Evolutionary conservation across 768 basidiomycete species (phyloP).

Genomic region (Trametes cingulata): DNA sequence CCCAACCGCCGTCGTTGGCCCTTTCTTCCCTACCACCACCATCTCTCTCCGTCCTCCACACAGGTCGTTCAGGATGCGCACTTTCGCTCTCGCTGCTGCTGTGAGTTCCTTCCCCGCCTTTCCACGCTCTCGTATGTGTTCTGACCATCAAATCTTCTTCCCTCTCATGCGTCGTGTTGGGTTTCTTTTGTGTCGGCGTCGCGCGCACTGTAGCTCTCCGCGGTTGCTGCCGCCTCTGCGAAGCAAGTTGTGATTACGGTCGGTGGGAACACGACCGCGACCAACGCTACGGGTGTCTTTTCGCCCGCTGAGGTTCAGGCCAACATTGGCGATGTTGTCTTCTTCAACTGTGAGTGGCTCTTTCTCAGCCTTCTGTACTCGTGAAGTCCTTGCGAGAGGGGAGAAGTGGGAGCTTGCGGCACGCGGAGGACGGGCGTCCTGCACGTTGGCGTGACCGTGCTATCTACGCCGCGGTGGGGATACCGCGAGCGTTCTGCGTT

Average conservation of each 20-base stretch:
- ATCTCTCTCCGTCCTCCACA: slow-evolving; percentile 14
- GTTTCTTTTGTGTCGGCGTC: neutral
- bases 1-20: neutral
- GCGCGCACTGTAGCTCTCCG: slow-evolving; percentile 11
- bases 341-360: slow-evolving; percentile 53
- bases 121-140: no score
- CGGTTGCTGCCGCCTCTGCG: slow-evolving; percentile 31
- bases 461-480: no score
- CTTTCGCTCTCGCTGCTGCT: slow-evolving; percentile 20
- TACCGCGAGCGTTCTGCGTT: no score
- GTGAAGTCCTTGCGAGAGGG: neutral
- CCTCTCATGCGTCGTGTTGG: neutral
- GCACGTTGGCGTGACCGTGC: no score
- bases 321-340: slow-evolving; percentile 46
- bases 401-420: no score
- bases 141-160: no score
- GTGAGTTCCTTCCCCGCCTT: slow-evolving; percentile 19
- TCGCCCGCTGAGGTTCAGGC: slow-evolving; percentile 46
- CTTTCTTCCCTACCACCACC: slow-evolving; percentile 22
- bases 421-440: no score
- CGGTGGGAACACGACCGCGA: slow-evolving; percentile 45
- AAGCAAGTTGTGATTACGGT: slow-evolving; percentile 47
- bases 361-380: neutral
- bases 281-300: slow-evolving; percentile 47
- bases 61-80: slow-evolving; percentile 25